A percentile compares a stretch with the other conserved stretches of the same genome.
Evolutionary conservation across 2,329 filamentous ascomycete genomes (phyloP).

Genomic region (Tothia fuscella): DNA sequence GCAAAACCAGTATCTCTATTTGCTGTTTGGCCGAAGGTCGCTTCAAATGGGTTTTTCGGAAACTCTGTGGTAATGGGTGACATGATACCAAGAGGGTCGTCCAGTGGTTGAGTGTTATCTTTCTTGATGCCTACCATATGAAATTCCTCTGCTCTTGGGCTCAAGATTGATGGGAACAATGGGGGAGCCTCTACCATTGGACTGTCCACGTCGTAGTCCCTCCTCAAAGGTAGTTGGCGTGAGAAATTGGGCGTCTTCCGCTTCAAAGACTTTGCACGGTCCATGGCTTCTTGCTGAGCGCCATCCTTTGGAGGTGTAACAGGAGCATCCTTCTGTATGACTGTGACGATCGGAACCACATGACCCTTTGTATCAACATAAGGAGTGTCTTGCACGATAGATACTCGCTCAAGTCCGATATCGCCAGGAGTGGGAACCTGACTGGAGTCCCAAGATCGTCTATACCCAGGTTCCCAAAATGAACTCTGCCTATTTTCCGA

Average conservation of each 20-base stretch:
- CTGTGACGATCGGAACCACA: conserved; percentile 24
- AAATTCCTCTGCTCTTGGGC: conserved; percentile 29
- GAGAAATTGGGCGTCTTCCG: conserved; percentile 24
- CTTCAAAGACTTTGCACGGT: conserved; percentile 3
- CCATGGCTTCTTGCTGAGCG: not conserved
- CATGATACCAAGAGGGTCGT: conserved; percentile 25
- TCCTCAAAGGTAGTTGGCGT: conserved; percentile 22
- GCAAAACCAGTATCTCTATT: not conserved
- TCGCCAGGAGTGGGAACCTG: conserved; percentile 18
- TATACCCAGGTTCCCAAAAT: conserved; percentile 23
- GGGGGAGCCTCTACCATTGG: conserved; percentile 11
- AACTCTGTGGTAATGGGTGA: conserved; percentile 32
- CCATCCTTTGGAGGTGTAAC: not conserved
- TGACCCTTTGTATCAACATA: conserved; percentile 27
- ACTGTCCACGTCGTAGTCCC: conserved; percentile 15
- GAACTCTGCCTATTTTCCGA: conserved; percentile 25
- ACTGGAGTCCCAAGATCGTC: conserved; percentile 27
- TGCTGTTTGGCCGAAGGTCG: not conserved
- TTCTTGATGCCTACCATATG: conserved; percentile 21
- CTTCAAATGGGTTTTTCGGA: conserved; percentile 18
- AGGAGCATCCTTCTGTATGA: conserved; percentile 16
- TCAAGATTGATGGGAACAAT: conserved; percentile 15
- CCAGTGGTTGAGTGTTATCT: conserved; percentile 17
- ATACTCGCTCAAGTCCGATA: conserved; percentile 11
- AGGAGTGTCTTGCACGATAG: conserved; percentile 14